Evolutionary conservation across 2,329 filamentous ascomycete species (phyloP), one percentile per base, ranked within the genome.

Genomic region (Scedosporium boydii): DNA sequence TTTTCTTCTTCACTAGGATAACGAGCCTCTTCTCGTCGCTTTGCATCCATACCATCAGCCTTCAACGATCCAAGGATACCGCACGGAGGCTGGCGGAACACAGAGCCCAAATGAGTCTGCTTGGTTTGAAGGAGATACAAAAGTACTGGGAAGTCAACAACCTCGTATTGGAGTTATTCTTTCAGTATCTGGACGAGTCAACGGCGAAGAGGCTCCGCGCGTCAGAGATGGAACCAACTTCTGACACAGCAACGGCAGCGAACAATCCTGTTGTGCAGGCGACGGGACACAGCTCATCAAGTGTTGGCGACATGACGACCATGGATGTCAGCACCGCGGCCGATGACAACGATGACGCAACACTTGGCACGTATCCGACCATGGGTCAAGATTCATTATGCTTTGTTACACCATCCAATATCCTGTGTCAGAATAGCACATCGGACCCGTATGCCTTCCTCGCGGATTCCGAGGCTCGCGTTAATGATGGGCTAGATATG

Each of bases 141-240:
- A 77, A 76, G 61, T 77, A 75, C 0, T 81, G 78, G 79, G 77
- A 80, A 58, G 68, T 80, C 7, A 77, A 77, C 12, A 80, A 80
- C 61, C 78, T 76, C 75, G 75, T 80, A 0, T 66, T 80, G 3
- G 72, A 81, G 63, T 68, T 80, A 0, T 81, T 81, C 64, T 78
- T 80, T 38, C 77, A 78, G 6, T 79, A 77, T 56, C 66, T 79
- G 1, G 79, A 81, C 64, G 73, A 75, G 58, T 73, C 75, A 21
- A 80, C 75, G 0, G 77, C 78, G 2, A 71, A 70, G 9, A 71
- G 73, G n/a, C 68, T 80, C 18, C 64, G 60, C 53, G 23, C 23
- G 6, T 29, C 23, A 7, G 53, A 56, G 53, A 12, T 23, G 23
- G 53, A 26, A n/a, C 53, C 23, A 12, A 3, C 23, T 3, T n/a